Base-by-base conservation (phyloP, 2,329 filamentous ascomycete species). In the Penicillium sp. region DNA sequence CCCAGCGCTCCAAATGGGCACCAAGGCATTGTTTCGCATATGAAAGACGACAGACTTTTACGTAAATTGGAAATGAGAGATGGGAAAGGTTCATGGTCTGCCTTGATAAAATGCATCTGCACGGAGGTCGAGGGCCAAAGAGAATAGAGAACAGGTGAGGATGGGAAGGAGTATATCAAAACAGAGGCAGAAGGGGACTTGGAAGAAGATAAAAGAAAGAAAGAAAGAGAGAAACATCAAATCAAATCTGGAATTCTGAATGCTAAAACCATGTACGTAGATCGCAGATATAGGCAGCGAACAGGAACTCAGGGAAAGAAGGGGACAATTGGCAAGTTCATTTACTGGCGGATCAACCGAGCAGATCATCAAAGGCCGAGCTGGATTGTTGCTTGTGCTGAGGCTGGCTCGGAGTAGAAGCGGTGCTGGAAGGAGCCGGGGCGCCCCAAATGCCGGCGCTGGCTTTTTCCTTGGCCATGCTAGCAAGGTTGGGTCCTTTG, bases 401-500 rank as follows among this genome's bases (percentile, higher is more conserved):
- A n/a, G 63, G 55, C 45, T 67, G 80, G 75, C 51, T 80, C 64
- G 44, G 79, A 70, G 43, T 77, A 73, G 61, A 77, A 67, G 65
- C 83, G 77, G 56, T 79, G 73, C 65, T 79, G 75, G 67, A 81
- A 73, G 67, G 74, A 76, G 85, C 79, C 14, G 88, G 81, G 0
- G 89, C 83, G 16, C 93, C 94, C 91, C 95, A 99, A 60, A 99
- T 90, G 7, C 92, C 91, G 14, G 92, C 91, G 65, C 87, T 91
- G 55, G 91, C 94, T 81, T 97, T 97, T 76, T 97, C 91, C 79
- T 97, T 97, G n/a, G 92, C 93, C 74, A 99, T 84, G 72, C 96
- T 92, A 29, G 91, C 92, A 76, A 99, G 83, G 51, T 92, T 92
- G 47, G 91, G 87, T 0, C 88, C 88, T 55, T 86, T 81, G 50